These are phyloP conservation scores for Quercus parvula DNA, from an alignment of 306 rosid species.

Conservation along the genomic window DNA sequence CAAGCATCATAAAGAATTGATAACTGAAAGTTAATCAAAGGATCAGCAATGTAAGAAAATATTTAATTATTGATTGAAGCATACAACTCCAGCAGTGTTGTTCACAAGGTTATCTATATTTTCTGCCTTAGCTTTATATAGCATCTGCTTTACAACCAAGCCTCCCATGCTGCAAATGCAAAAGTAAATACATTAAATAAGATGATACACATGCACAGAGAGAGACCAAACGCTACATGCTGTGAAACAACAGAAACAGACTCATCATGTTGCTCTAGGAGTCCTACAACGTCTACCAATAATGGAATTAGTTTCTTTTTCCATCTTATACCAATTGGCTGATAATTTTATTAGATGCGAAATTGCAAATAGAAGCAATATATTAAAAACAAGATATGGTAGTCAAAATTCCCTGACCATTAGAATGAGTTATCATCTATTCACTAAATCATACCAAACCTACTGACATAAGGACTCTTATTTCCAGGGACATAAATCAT, in stretches of 20 bases:
- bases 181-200: background rate
- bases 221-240: background rate
- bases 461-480: background rate
- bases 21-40: background rate
- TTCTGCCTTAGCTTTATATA: constrained; percentile 73
- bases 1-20: constrained; percentile 4
- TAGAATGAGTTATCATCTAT: background rate
- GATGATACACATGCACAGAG: background rate
- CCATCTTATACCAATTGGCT: background rate
- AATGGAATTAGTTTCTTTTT: background rate
- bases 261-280: background rate
- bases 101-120: constrained; percentile 63
- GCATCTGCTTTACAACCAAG: constrained; percentile 91
- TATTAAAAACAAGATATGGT: background rate
- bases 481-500: background rate
- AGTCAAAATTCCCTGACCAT: background rate
- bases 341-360: background rate
- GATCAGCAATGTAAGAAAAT: constrained; percentile 1
- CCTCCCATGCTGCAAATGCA: constrained; percentile 87
- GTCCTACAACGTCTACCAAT: background rate
- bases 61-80: constrained; percentile 27
- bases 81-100: constrained; percentile 86
- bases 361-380: background rate
- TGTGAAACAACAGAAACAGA: background rate
- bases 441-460: background rate